A percentile compares a stretch with the other conserved stretches of the same genome.
phyloP scores from a whole-genome alignment of 1,139 yeast genomes.

The Diutina rugosa region DNA sequence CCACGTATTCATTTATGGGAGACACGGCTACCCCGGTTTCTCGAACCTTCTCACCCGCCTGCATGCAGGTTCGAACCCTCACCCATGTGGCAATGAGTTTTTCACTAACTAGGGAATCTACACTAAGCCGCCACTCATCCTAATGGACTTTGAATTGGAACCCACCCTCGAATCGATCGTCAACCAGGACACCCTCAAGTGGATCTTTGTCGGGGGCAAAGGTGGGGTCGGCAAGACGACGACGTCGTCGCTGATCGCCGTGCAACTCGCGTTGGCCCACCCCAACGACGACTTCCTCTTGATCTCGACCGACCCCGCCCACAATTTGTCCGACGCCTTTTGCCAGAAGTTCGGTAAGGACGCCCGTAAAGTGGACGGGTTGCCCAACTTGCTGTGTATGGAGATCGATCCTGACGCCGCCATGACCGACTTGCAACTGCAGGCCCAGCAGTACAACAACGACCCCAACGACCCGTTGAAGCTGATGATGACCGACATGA shows the following conservation, averaged over 20 bases:
- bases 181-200: constrained; percentile 60
- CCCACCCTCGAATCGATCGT: constrained; percentile 59
- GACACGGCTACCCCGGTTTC: not conserved
- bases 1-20: not conserved
- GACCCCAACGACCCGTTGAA: constrained; percentile 52
- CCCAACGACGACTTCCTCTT: constrained; percentile 72
- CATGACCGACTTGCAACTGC: constrained; percentile 74
- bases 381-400: constrained; percentile 85
- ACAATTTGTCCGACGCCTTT: constrained; percentile 91
- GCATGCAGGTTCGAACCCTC: not conserved
- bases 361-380: constrained; percentile 85
- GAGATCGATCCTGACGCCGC: constrained; percentile 96
- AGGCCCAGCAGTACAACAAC: constrained; percentile 40
- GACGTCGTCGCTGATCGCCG: constrained; percentile 89
- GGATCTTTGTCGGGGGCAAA: constrained; percentile 98
- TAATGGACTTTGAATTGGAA: constrained; percentile 40
- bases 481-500: constrained; percentile 78
- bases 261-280: constrained; percentile 73
- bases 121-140: too few species aligned
- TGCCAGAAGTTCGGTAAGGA: constrained; percentile 97
- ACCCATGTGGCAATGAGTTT: not conserved
- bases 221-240: constrained; percentile 99
- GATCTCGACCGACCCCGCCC: constrained; percentile 97
- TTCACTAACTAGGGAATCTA: not conserved
- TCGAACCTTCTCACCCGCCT: not conserved